A percentile compares a stretch with the other conserved stretches of the same genome.
These are phyloP conservation scores for Geranium brycei DNA, from an alignment of 345 rosid genomes.

Conservation along the genomic window DNA sequence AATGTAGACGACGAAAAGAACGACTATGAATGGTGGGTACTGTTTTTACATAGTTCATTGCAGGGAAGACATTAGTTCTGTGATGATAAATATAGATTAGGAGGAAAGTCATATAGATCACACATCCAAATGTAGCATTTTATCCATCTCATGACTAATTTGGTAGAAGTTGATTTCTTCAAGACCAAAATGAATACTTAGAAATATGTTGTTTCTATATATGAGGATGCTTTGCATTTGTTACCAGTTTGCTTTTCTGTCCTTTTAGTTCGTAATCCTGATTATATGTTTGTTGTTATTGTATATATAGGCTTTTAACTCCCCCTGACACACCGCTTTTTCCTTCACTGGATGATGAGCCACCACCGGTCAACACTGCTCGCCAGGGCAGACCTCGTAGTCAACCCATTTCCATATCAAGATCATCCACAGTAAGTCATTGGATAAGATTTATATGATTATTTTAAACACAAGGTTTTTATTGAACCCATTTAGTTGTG, in stretches of 20 bases:
- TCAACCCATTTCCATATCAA: constrained; percentile 79
- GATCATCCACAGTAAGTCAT: constrained; percentile 77
- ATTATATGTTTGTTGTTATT: constrained; percentile 19
- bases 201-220: no score
- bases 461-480: background rate
- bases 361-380: constrained; percentile 36
- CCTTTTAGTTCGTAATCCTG: constrained; percentile 13
- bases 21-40: constrained; percentile 86
- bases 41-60: constrained; percentile 9
- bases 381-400: constrained; percentile 79
- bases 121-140: no score
- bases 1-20: constrained; percentile 81
- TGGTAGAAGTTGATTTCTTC: no score
- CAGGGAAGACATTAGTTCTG: background rate
- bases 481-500: background rate
- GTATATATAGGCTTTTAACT: constrained; percentile 72
- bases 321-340: constrained; percentile 98
- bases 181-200: background rate
- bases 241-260: background rate
- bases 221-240: background rate
- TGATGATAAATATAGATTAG: background rate
- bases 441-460: constrained; percentile 4
- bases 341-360: constrained; percentile 82
- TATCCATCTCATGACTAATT: no score
- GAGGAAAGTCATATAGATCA: background rate